Evolutionary conservation across 2,329 filamentous ascomycete species (phyloP).

Genomic region (Pyricularia grisea): DNA sequence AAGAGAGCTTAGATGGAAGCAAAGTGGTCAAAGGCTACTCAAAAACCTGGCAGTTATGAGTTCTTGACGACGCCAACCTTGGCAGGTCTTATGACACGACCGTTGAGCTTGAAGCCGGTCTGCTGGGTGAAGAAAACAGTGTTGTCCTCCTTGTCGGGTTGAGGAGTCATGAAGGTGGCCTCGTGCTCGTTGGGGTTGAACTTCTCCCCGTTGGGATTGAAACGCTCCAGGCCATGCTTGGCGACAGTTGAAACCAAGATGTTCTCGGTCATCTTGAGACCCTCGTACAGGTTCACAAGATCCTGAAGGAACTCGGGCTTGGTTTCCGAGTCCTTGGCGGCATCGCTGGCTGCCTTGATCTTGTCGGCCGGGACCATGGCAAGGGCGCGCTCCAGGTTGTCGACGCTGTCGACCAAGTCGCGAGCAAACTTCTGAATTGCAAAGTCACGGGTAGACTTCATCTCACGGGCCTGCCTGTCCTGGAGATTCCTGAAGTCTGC

Average conservation of each 20-base stretch:
- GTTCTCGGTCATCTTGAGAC: conserved; percentile 88
- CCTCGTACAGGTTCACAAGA: conserved; percentile 71
- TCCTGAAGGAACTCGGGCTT: conserved; percentile 54
- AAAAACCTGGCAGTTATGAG: conserved; percentile 22
- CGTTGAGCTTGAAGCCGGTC: conserved; percentile 93
- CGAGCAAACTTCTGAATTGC: conserved; percentile 93
- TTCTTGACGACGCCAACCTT: conserved; percentile 97
- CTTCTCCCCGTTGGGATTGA: conserved; percentile 73
- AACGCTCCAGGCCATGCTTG: conserved; percentile 89
- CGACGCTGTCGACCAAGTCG: conserved; percentile 88
- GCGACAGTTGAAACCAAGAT: conserved; percentile 81
- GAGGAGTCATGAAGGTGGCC: conserved; percentile 87
- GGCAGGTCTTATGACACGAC: conserved; percentile 77
- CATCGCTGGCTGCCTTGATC: conserved; percentile 34
- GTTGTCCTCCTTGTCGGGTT: conserved; percentile 80
- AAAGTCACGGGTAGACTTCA: conserved; percentile 80
- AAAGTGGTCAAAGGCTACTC: conserved; percentile 12
- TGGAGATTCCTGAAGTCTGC: conserved; percentile 98
- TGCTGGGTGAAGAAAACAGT: conserved; percentile 87
- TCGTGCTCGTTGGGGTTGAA: conserved; percentile 97
- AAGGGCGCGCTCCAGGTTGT: conserved; percentile 94
- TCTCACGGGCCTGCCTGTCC: conserved; percentile 84
- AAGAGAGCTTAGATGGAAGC: neutral
- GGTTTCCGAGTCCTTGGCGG: conserved; percentile 21
- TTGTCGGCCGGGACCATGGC: conserved; percentile 67